Evolutionary conservation across 2,329 filamentous ascomycete genomes (phyloP), one percentile per base, ranked within the genome.

Genomic region (Talaromyces islandicus): DNA sequence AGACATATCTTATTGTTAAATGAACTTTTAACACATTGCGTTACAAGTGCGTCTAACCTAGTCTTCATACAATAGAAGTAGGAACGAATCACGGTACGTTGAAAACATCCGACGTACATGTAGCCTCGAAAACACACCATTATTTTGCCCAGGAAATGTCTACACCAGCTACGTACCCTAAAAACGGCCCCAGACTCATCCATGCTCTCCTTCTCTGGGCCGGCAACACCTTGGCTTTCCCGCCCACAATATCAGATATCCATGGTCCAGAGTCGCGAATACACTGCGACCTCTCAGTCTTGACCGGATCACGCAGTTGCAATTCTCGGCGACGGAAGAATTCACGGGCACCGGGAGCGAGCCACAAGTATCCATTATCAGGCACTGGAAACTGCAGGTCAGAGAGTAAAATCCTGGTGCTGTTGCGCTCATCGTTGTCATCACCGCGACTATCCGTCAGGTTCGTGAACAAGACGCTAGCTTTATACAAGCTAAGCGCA

Each of bases 401-500:
- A 4, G 61, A 57, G 1, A 68, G 32, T 1, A 43, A 56, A 2
- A 69, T 29, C 3, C 21, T 35, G 12, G 7, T 11, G 6, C 32
- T 38, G 32, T 11, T 10, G 30, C 30, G 11, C 11, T 35, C 6
- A 17, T 11, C 12, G 21, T 11, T 19, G 7, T 17, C 14, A 21
- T 29, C 48, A 17, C 19, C 50, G 12, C 19, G 4, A 62, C 46
- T 35, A n/a, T 60, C 48, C 25, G 27, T 6, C 25, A 35, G 30
- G 41, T 64, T 65, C 12, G 50, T 46, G 50, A 59, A 59, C 2
- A 63, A 46, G 24, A 32, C 21, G 25, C 56, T 60, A 7, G 69
- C 58, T 41, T 60, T 72, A 50, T 65, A 72, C 27, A 73, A 50
- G 0, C 71, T 65, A 7, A 71, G 5, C 19, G 64, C 64, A 24